Evolutionary conservation across 2,329 filamentous ascomycete species (phyloP).

Genomic region (Colletotrichum sp.): DNA sequence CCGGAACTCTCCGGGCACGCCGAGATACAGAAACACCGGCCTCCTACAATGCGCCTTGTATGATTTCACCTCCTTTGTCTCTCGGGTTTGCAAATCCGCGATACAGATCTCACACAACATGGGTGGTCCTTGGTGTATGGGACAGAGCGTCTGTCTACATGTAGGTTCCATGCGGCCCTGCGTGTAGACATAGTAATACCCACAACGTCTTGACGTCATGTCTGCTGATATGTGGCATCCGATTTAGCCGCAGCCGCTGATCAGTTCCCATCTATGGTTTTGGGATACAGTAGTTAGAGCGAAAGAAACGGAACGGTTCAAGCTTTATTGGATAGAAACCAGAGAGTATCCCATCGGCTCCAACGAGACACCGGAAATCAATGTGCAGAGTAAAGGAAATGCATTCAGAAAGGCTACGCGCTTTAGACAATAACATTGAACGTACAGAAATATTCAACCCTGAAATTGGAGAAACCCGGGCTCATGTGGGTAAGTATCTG

Average conservation of each 20-base stretch:
- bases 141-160: neutral
- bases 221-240: neutral
- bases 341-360: neutral
- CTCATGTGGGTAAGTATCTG: neutral
- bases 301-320: neutral
- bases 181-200: neutral
- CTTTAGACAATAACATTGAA: neutral
- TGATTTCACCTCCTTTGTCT: neutral
- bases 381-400: neutral
- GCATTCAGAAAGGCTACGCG: neutral
- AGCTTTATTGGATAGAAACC: neutral
- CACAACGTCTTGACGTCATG: neutral
- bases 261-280: neutral
- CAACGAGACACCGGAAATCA: neutral
- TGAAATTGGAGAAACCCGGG: neutral
- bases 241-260: neutral
- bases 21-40: neutral
- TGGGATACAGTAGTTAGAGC: neutral
- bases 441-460: neutral
- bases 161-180: neutral
- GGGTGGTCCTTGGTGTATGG: neutral
- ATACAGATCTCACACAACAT: neutral
- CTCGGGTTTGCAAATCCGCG: neutral
- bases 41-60: neutral
- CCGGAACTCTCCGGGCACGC: neutral